Conservation (phyloP, 345 rosid species). For the Sisymbrium irio region DNA sequence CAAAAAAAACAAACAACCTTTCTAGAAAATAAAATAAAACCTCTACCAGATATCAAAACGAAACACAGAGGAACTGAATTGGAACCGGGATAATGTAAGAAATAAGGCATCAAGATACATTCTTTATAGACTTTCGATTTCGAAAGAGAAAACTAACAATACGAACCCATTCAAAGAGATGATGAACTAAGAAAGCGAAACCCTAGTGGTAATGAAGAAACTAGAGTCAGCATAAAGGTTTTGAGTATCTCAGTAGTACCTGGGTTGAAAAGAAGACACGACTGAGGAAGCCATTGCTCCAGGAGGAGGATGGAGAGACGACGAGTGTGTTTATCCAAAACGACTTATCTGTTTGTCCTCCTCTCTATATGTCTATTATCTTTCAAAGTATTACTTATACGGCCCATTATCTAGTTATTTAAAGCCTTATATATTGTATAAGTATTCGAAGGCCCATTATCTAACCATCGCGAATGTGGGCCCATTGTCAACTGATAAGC, state of each 20-base stretch:
- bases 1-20: not conserved
- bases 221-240: not conserved
- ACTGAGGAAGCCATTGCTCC: constrained; percentile 72
- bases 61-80: not conserved
- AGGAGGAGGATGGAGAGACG: constrained; percentile 11
- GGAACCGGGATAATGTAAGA: not conserved
- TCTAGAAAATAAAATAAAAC: not conserved
- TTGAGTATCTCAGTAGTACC: constrained; percentile 34
- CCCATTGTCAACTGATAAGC: not conserved
- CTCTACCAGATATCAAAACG: not conserved
- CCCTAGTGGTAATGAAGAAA: too few relatives aligned
- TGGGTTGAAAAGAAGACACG: constrained; percentile 54
- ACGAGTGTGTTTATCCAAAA: constrained; percentile 22
- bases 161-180: not conserved
- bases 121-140: too few relatives aligned
- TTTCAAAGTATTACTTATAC: not conserved
- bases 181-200: too few relatives aligned
- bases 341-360: constrained; percentile 8
- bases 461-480: not conserved
- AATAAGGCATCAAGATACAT: too few relatives aligned
- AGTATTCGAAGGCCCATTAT: not conserved
- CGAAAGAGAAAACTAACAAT: not conserved
- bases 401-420: not conserved
- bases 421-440: not conserved
- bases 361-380: not conserved